Evolutionary conservation across 208 protist species (phyloP).

Genomic region (Trypanosoma theileri): DNA sequence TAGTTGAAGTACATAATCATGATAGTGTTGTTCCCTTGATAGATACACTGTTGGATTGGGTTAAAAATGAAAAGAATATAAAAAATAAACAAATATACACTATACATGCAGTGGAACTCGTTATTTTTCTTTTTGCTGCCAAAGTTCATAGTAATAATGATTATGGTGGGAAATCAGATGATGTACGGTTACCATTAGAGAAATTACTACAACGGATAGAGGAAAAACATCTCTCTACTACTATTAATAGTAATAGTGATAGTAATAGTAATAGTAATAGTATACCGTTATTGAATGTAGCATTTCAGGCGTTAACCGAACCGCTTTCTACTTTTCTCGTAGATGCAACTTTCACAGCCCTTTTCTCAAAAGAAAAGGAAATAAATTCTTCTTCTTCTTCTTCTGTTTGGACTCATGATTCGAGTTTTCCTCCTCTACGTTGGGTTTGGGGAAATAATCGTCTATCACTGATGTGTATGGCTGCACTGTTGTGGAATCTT

Average conservation of each 20-base stretch:
- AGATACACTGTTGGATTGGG: slow-evolving; percentile 9
- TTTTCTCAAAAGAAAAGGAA: background rate
- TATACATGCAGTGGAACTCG: slow-evolving; percentile 8
- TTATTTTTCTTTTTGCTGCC: slow-evolving; percentile 19
- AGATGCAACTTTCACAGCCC: background rate
- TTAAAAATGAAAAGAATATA: background rate
- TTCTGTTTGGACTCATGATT: background rate
- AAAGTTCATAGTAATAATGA: background rate
- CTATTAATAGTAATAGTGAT: background rate
- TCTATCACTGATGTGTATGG: background rate
- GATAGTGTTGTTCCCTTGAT: background rate
- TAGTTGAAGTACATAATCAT: background rate
- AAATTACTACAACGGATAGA: background rate
- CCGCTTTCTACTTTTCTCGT: slow-evolving; percentile 1
- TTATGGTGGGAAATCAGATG: background rate
- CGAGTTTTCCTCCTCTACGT: no score
- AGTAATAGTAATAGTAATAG: no score
- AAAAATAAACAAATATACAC: background rate
- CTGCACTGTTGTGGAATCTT: slow-evolving; percentile 15
- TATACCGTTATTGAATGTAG: no score
- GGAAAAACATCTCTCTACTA: background rate
- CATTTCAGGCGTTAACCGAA: background rate
- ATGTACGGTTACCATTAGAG: slow-evolving; percentile 4
- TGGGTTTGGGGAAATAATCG: background rate
- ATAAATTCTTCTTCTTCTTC: background rate